Base-by-base conservation (phyloP, 2,329 filamentous ascomycete species). In the Botrytis deweyae region DNA sequence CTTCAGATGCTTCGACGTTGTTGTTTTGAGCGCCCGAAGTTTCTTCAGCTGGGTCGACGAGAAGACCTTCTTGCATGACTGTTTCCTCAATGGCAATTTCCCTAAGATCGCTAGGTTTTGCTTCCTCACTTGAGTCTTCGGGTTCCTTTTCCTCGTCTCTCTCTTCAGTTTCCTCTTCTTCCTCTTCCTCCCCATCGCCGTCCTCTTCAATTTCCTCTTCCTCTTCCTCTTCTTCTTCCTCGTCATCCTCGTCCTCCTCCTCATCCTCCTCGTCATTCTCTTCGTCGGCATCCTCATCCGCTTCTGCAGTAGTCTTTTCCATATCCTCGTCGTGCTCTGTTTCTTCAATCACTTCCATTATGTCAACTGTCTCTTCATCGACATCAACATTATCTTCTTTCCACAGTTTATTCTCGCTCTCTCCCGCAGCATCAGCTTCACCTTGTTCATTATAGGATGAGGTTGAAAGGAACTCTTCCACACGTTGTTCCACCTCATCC, bases 401-500 rank as follows among this genome's bases (percentile, higher is more conserved):
- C 68, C 73, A 68, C 36, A 68, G 14, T 40, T 22, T 55, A 61
- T 71, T 74, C 3, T 71, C 59, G 49, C 22, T 40, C 33, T 73
- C 64, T 42, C 46, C 62, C 22, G 62, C 14, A 10, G 33, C 49
- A 29, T 72, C 61, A 58, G 52, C 49, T 20, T 67, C 61, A 22
- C 59, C 62, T 42, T 59, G 38, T 46, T 73, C 55, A 68, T 42
- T 67, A 59, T 70, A 49, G 42, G 74, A 66, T 46, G 67, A 63
- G 42, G 70, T 61, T 36, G 73, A 64, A n/a, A 74, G 42, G 49
- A 74, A 74, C 52, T 75, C 74, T 61, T 75, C 72, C 25, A 75
- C 73, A 33, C 70, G 70, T 44, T 61, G 69, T 65, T 73, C 70
- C 33, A 73, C 72, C 65, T 74, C 70, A 36, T 78, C 74, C 25